Evolutionary conservation across 1,139 yeast species (phyloP).

Genomic region (Suhomyces anneliseae): DNA sequence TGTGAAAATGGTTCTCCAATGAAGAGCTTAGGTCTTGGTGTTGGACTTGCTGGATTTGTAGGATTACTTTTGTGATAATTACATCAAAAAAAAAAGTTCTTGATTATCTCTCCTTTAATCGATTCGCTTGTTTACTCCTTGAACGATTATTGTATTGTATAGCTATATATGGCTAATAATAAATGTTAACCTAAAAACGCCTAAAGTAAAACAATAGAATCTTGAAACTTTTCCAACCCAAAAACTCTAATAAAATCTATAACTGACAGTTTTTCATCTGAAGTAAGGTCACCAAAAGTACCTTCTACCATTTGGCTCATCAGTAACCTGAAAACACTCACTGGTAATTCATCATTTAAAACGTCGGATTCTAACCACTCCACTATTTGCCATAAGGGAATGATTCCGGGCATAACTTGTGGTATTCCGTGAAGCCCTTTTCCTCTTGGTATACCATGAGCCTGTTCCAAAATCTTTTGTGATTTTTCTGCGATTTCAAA

Average conservation of each 20-base stretch:
- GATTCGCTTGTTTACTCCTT: background rate
- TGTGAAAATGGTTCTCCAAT: constrained; percentile 20
- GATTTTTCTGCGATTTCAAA: constrained; percentile 25
- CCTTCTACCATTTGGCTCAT: constrained; percentile 15
- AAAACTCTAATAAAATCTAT: constrained; percentile 18
- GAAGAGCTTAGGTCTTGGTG: constrained; percentile 16
- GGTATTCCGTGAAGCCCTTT: constrained; percentile 29
- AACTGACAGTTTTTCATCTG: constrained; percentile 10
- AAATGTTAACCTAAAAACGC: background rate
- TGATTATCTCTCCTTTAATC: background rate
- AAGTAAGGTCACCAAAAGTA: constrained; percentile 21
- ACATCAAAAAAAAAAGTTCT: background rate
- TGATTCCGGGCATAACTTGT: constrained; percentile 49
- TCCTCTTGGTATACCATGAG: constrained; percentile 16
- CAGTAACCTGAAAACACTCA: constrained; percentile 16
- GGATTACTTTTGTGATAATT: constrained; percentile 22
- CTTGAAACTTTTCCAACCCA: constrained; percentile 16
- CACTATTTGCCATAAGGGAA: constrained; percentile 48
- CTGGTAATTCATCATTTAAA: constrained; percentile 19
- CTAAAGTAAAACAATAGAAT: constrained; percentile 5
- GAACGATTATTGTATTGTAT: background rate
- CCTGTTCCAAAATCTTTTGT: constrained; percentile 18
- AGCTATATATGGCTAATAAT: constrained; percentile 1
- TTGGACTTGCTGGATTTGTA: constrained; percentile 21
- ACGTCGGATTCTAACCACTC: constrained; percentile 23